Evolutionary conservation across 208 protist species (phyloP).

Genomic region (Leptomonas pyrrhocoris): DNA sequence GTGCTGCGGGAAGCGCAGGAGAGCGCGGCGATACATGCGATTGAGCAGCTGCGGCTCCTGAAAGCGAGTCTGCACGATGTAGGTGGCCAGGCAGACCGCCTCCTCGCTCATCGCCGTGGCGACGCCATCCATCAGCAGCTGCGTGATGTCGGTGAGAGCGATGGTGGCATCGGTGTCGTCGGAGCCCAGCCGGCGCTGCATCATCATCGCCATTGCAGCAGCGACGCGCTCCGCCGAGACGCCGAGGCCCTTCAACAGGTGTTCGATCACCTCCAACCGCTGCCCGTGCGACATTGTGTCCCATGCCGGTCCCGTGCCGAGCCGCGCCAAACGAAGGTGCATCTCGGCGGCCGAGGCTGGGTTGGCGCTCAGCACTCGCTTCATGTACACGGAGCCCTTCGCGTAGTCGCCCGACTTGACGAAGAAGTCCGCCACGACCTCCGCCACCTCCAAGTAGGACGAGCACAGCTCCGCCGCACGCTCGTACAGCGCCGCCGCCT

Average conservation of each 20-base stretch:
- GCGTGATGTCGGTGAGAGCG: conserved; percentile 31
- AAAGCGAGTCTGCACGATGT: conserved; percentile 70
- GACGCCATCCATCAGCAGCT: conserved; percentile 60
- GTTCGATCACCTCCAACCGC: conserved; percentile 58
- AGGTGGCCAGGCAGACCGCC: conserved; percentile 69
- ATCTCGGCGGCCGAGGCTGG: conserved; percentile 34
- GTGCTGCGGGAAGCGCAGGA: conserved; percentile 59
- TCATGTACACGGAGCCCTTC: conserved; percentile 58
- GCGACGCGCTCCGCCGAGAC: conserved; percentile 24
- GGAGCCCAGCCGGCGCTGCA: conserved; percentile 6
- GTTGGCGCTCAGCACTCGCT: conserved; percentile 38
- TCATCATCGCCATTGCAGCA: conserved; percentile 8
- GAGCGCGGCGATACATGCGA: conserved; percentile 58
- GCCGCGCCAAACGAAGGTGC: conserved; percentile 45
- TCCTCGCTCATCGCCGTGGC: conserved; percentile 55
- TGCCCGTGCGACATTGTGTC: conserved; percentile 38
- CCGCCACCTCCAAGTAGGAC: conserved; percentile 54
- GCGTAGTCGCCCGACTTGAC: conserved; percentile 65
- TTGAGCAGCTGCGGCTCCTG: conserved; percentile 64
- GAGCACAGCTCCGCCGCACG: conserved; percentile 52
- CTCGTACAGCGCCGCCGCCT: conserved; percentile 63
- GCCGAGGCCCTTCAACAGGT: conserved; percentile 61
- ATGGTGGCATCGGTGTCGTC: not conserved
- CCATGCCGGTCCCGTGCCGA: conserved; percentile 54
- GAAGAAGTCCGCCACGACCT: conserved; percentile 72